Base-by-base conservation (phyloP, 768 basidiomycete genomes). In the Naematelia encephala region DNA sequence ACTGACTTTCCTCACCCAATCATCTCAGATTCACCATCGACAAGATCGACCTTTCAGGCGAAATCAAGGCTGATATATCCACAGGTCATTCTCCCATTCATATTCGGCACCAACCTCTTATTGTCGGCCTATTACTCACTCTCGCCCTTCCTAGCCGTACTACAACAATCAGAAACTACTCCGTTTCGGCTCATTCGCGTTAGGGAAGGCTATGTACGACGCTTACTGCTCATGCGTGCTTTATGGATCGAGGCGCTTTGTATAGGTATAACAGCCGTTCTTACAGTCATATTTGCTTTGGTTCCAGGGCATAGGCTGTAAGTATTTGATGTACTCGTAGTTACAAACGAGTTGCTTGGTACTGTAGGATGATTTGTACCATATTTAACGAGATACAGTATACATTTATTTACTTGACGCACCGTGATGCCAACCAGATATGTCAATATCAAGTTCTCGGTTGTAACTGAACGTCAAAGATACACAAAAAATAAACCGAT, bases 51-150 rank as follows among this genome's bases (percentile, higher is more conserved):
- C n/a, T n/a, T n/a, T n/a, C n/a, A n/a, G 10, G n/a, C n/a, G 46
- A 21, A 11, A 8, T 47, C 10, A 8, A 21, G n/a, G 46, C 50
- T 14, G 26, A 29, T 28, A 27, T 5, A 39, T 21, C 29, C 3
- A 3, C 39, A 56, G 56, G 44, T 60, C 51, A 94, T 98, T 81
- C 82, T 98, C 25, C 94, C 96, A 0, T 98, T 96, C 79, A 82
- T 88, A 21, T 75, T 98, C 66, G 90, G 93, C 55, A 80, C 89
- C 70, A 86, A 96, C 65, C 89, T 89, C 81, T 86, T 99, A 64
- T 82, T 98, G 57, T 91, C 93, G 14, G 90, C 96, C 73, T 91
- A 93, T 77, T 98, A 98, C 79, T 92, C 96, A 77, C 86, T 98
- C 53, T 94, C 97, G 75, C 96, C 96, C 11, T 81, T 98, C 70